These are phyloP conservation scores for Eremothecium gossypii DNA, from an alignment of 1,139 yeast species.

Conservation along the genomic window DNA sequence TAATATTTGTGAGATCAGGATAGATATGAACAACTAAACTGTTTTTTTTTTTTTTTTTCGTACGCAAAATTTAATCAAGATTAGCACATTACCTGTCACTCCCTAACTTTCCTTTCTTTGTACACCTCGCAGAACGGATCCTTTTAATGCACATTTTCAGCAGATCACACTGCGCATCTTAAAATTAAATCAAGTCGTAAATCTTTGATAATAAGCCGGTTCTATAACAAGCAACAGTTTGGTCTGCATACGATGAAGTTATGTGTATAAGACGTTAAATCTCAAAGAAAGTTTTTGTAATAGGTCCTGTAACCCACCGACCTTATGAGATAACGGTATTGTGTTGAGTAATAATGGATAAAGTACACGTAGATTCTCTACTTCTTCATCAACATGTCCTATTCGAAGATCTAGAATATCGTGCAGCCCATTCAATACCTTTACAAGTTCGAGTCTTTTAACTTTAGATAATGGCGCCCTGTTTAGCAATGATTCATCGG, in stretches of 20 bases:
- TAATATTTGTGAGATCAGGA: too few relatives aligned
- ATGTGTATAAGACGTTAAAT: conserved; percentile 15
- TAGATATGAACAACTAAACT: too few relatives aligned
- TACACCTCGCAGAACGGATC: too few relatives aligned
- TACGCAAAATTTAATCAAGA: too few relatives aligned
- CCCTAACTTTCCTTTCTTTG: too few relatives aligned
- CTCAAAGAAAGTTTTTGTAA: conserved; percentile 23
- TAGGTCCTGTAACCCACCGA: conserved; percentile 25
- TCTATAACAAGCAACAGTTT: not conserved
- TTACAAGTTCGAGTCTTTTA: conserved; percentile 40
- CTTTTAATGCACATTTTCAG: too few relatives aligned
- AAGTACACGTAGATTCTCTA: conserved; percentile 23
- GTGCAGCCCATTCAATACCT: conserved; percentile 31
- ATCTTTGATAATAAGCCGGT: too few relatives aligned
- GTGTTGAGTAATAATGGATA: conserved; percentile 35
- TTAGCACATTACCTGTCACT: too few relatives aligned
- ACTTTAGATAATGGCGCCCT: conserved; percentile 45
- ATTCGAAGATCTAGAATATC: conserved; percentile 18
- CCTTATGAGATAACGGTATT: conserved; percentile 29
- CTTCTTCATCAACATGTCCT: conserved; percentile 6
- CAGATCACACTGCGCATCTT: too few relatives aligned
- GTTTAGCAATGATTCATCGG: conserved; percentile 44
- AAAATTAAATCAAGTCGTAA: too few relatives aligned
- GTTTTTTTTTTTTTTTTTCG: too few relatives aligned
- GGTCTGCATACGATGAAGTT: not conserved